Base-by-base conservation (phyloP, 108 stramenopile genomes). In the Epithemia pelagica region DNA sequence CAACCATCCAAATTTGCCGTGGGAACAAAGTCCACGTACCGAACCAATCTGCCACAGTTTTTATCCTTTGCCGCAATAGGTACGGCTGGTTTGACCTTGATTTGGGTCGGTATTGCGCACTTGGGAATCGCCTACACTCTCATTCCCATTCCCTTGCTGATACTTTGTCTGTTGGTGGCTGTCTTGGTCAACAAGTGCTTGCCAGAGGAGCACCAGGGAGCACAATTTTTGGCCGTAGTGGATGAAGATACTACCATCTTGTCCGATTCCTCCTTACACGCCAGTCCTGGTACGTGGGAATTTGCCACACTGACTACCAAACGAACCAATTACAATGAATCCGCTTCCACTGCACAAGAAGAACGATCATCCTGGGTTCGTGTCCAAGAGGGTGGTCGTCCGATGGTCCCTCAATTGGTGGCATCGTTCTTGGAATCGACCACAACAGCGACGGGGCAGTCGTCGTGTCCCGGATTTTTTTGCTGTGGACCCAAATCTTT, bases 401-500 rank as follows among this genome's bases (percentile, higher is more conserved):
- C 28, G 65, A 27, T 2, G 32, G 2, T 29, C 20, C 23, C 20
- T 58, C 58, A 10, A 23, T 10, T 19, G n/a, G n/a, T n/a, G n/a
- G n/a, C n/a, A n/a, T n/a, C n/a, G n/a, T n/a, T n/a, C n/a, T n/a
- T n/a, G n/a, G n/a, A n/a, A n/a, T n/a, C n/a, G n/a, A n/a, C n/a
- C n/a, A n/a, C n/a, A n/a, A n/a, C n/a, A n/a, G n/a, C n/a, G n/a
- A n/a, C n/a, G n/a, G n/a, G n/a, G n/a, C n/a, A n/a, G n/a, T n/a
- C n/a, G n/a, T n/a, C n/a, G n/a, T n/a, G n/a, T n/a, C n/a, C n/a
- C n/a, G n/a, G n/a, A n/a, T n/a, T n/a, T n/a, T n/a, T n/a, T n/a
- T n/a, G n/a, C n/a, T 68, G 67, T 30, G 67, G 67, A 25, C 67
- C 67, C 0, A 23, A 26, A 24, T 1, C 32, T 28, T 46, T 68